phyloP scores from a whole-genome alignment of 2,329 filamentous ascomycete species.

The Orbilia quercus region DNA sequence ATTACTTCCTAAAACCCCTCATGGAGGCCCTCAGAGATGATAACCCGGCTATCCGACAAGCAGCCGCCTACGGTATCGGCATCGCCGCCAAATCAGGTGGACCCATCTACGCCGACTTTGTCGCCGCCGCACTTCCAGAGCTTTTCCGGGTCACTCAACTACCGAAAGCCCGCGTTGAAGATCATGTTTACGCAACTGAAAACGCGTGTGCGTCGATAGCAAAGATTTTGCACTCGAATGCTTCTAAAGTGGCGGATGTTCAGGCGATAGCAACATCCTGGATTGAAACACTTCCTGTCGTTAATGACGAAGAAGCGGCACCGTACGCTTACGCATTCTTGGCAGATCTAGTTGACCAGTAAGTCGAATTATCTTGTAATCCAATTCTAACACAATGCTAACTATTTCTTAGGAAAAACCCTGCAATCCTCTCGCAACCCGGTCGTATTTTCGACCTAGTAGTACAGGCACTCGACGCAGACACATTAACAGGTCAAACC shows the following conservation, averaged over 20 bases:
- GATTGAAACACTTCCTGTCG: slow-evolving; percentile 89
- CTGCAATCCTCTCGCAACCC: slow-evolving; percentile 79
- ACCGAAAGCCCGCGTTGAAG: slow-evolving; percentile 84
- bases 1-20: slow-evolving; percentile 86
- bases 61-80: slow-evolving; percentile 93
- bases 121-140: slow-evolving; percentile 79
- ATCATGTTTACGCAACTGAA: slow-evolving; percentile 96
- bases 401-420: slow-evolving; percentile 77
- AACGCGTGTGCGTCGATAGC: slow-evolving; percentile 96
- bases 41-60: slow-evolving; percentile 91
- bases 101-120: slow-evolving; percentile 85
- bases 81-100: slow-evolving; percentile 95
- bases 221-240: slow-evolving; percentile 94
- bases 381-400: slow-evolving; percentile 59
- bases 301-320: slow-evolving; percentile 95
- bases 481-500: slow-evolving; percentile 86
- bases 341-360: slow-evolving; percentile 92
- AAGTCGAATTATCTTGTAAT: slow-evolving; percentile 62
- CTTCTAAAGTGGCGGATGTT: slow-evolving; percentile 77
- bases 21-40: slow-evolving; percentile 85
- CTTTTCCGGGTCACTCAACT: slow-evolving; percentile 87
- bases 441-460: slow-evolving; percentile 86
- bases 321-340: slow-evolving; percentile 96
- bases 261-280: slow-evolving; percentile 84
- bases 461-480: slow-evolving; percentile 87